Evolutionary conservation across 2,329 filamentous ascomycete genomes (phyloP), one percentile per base, ranked within the genome.

Genomic region (Mycocentrospora acerina): DNA sequence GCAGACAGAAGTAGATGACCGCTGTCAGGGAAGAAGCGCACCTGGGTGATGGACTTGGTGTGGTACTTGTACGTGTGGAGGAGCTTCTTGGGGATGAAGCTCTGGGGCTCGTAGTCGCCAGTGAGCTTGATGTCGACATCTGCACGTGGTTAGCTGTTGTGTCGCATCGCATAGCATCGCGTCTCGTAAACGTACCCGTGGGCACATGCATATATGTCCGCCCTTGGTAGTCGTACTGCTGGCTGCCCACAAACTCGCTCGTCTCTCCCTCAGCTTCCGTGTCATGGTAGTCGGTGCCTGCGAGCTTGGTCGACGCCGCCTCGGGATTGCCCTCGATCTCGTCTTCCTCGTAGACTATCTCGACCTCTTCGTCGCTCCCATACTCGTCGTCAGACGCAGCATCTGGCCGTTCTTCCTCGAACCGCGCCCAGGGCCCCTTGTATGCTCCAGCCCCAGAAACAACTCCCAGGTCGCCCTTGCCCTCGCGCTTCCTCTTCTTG

Each of bases 121-220:
- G 78, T 80, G 55, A 98, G 75, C 37, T 61, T 64, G 45, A 69
- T 61, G 25, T 64, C 62, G 24, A 69, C 48, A 31, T 69, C 66
- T 47, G 29, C 13, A 30, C 8, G 12, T n/a, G n/a, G 18, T 47
- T 31, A 39, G 27, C 18, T n/a, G 18, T 50, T 40, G 46, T 46
- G 14, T 14, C 30, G 24, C 4, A 15, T 14, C 30, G 24, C 4
- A 15, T 17, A 16, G 12, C 18, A 16, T 14, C 5, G 16, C 19
- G 12, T 7, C 12, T n/a, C 7, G 7, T 12, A 4, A 45, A 54
- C 55, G 33, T 55, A 62, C 57, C 57, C 40, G 89, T 90, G 3
- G 93, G 93, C 30, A 97, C 78, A 69, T 98, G 93, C 91, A 98
- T 96, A 66, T 95, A 98, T 24, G 91, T 95, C 51, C 93, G 79